Base-by-base conservation (phyloP, 1,284 basidiomycete genomes). In the Ganoderma multipileum region DNA sequence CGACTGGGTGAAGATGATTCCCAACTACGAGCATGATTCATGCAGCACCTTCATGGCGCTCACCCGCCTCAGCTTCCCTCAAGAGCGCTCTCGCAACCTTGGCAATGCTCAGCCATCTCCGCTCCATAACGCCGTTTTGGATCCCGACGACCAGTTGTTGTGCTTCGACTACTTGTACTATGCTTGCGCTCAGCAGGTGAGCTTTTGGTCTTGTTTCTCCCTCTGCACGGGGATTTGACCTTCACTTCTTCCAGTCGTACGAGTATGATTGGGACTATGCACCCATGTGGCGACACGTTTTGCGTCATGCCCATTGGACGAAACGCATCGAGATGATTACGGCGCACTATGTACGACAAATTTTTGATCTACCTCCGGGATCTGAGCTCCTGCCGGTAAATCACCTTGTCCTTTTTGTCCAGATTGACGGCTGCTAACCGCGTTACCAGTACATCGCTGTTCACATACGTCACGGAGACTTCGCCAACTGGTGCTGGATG, bases 391-490 rank as follows among this genome's bases (percentile, higher is more conserved):
- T 85, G 23, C 81, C 81, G 18, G 84, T 85, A 63, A 76, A 82
- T 77, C 16, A 3, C 33, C 3, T 33, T 30, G 30, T 63, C 38
- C 30, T 3, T 23, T 30, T 11, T 4, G 14, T 61, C 50, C 50
- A 47, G 58, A 63, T 23, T n/a, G 36, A 57, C 42, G 54, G 23
- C 55, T 54, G 39, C 26, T 65, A 73, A 54, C 11, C 11, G 26
- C 6, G 11, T 16, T 14, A 50, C 30, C 67, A 90, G 86, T 91
- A 86, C 76, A 89, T 92, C 72, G 83, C 85, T 9, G 83, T 92
- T 58, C 91, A 92, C 75, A 81, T 87, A 26, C 87, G 91, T 16
- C 88, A 86, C 64, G 86, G 84, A 3, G 91, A 92, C 75, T 93
- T 94, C 76, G 73, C 73, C 28, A 76, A 74, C 59, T 79, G 75